Percentiles rank a stretch among this genome's conserved stretches.
phyloP scores from a whole-genome alignment of 306 rosid species.

The Senna tora region DNA sequence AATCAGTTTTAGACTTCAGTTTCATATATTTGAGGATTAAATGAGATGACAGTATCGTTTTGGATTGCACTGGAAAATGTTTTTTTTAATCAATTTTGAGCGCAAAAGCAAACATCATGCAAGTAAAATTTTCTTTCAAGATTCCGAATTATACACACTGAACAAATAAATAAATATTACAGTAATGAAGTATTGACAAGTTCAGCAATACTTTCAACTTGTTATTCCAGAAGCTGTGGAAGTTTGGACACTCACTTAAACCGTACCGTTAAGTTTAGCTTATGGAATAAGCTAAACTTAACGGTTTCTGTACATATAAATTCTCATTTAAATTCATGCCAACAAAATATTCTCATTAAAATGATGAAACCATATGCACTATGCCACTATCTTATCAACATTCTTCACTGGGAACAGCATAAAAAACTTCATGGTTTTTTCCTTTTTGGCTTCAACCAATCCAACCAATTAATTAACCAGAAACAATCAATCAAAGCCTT shows the following conservation, averaged over 20 bases:
- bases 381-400: neutral
- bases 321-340: constrained; percentile 1
- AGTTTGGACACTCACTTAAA: neutral
- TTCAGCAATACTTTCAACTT: constrained; percentile 17
- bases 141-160: constrained; percentile 11
- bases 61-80: neutral
- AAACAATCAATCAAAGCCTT: neutral
- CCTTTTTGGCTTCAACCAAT: neutral
- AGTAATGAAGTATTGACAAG: constrained; percentile 1
- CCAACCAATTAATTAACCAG: neutral
- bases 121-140: neutral
- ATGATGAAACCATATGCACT: constrained; percentile 27
- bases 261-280: too few relatives aligned
- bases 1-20: neutral
- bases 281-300: constrained; percentile 1
- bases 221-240: constrained; percentile 6
- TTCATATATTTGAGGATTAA: neutral
- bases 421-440: constrained; percentile 11
- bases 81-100: neutral
- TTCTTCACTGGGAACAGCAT: constrained; percentile 8
- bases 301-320: constrained; percentile 15
- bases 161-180: neutral
- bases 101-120: neutral
- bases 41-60: constrained; percentile 11
- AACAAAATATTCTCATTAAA: neutral